Evolutionary conservation across 257 asterid species (phyloP), one percentile per base, ranked within the genome.

Genomic region (Linderniella brevidens): DNA sequence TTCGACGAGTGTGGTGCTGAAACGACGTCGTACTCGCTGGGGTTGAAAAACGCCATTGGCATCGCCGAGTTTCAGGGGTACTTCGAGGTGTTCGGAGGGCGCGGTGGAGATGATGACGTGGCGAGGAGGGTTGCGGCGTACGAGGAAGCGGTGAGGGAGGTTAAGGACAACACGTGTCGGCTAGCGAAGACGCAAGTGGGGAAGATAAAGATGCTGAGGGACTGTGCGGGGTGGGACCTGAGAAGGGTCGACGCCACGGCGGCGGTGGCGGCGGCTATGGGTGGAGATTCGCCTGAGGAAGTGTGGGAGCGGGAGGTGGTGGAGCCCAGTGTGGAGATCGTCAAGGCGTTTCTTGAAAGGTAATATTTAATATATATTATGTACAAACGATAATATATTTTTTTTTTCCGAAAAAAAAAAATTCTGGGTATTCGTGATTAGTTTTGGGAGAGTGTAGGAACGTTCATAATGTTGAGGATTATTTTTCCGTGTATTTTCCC

Each of bases 241-340:
- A 74, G 78, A 17, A 78, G 68, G 52, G 72, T 87, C 11, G 93
- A 84, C 17, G 79, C 92, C n/a, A 83, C 95, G 65, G 82, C 69
- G 42, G 73, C 80, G 36, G 43, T 77, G 3, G 51, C 20, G 69
- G 82, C 78, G 46, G 67, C 64, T 61, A 13, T 58, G n/a, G 70
- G 73, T 25, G 83, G 73, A 6, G 42, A 60, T 37, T 58, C 61
- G 62, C 50, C 45, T 67, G 64, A 72, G 44, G 82, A 62, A 25
- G 56, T 72, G 8, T 87, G 97, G 97, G 86, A 76, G 35, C 69
- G 58, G 56, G 54, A 66, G 58, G 93, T 87, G 50, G 17, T 80
- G 63, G 71, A 72, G 45, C 90, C 86, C 64, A 80, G 97, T 74
- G 79, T 64, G 71, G 74, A 78, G 80, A 76, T 87, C 66, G 84